Evolutionary conservation across 345 rosid species (phyloP).

Genomic region (Trapa incisa): DNA sequence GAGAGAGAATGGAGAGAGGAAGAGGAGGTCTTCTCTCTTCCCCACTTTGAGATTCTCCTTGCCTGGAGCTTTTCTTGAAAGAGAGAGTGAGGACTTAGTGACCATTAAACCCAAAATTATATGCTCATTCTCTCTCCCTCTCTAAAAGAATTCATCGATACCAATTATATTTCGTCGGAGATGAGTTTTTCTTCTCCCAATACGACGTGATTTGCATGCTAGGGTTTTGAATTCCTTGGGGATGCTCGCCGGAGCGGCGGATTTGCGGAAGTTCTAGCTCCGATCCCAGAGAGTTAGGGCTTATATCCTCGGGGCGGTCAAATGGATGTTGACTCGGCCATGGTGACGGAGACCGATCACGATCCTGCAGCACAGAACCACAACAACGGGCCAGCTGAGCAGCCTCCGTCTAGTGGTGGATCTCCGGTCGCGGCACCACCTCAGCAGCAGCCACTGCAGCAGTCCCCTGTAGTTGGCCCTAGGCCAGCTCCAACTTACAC

Average conservation of each 20-base stretch:
- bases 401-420: slow-evolving; percentile 42
- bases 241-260: slow-evolving; percentile 38
- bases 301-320: slow-evolving; percentile 2
- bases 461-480: slow-evolving; percentile 58
- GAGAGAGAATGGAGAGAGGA: too few species aligned
- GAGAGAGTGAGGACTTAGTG: too few species aligned
- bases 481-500: slow-evolving; percentile 85
- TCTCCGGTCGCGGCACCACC: slow-evolving; percentile 17
- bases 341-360: slow-evolving; percentile 64
- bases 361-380: slow-evolving; percentile 39
- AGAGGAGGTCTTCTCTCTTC: too few species aligned
- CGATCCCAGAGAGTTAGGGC: slow-evolving; percentile 31
- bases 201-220: background rate
- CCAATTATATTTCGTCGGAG: slow-evolving; percentile 1
- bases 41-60: too few species aligned
- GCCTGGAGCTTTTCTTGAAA: too few species aligned
- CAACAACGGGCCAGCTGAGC: slow-evolving; percentile 10
- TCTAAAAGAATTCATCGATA: background rate
- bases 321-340: slow-evolving; percentile 84
- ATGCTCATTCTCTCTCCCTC: too few species aligned
- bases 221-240: slow-evolving; percentile 1
- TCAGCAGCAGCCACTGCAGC: slow-evolving; percentile 23
- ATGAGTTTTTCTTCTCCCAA: background rate
- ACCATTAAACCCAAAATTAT: too few species aligned
- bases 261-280: slow-evolving; percentile 29